These are phyloP conservation scores for Microascus cirrosus DNA, from an alignment of 2,329 filamentous ascomycete genomes.

Conservation along the genomic window DNA sequence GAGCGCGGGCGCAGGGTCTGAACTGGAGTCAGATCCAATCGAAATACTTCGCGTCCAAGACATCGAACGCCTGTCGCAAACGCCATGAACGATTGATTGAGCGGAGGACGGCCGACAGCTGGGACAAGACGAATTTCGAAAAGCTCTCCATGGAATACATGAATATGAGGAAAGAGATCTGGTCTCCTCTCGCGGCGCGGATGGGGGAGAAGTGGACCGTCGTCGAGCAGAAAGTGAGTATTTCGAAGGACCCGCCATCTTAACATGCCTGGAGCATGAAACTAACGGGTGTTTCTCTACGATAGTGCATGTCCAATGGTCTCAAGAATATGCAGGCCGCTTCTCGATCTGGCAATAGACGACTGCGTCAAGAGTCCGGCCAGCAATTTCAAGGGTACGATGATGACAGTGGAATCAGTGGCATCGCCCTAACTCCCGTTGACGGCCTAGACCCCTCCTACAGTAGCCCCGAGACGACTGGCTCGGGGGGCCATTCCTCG, in stretches of 20 bases:
- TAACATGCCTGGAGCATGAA: background rate
- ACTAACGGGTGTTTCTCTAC: background rate
- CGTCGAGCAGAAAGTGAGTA: conserved; percentile 48
- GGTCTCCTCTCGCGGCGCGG: conserved; percentile 59
- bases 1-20: conserved; percentile 60
- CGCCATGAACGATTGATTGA: conserved; percentile 78
- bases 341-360: conserved; percentile 53
- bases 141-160: conserved; percentile 69
- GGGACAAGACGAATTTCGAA: conserved; percentile 67
- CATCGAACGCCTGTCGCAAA: conserved; percentile 77
- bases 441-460: conserved; percentile 48
- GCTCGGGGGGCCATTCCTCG: conserved; percentile 26
- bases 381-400: conserved; percentile 38
- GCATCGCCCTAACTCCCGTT: conserved; percentile 45
- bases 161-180: conserved; percentile 69
- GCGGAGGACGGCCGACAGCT: conserved; percentile 62
- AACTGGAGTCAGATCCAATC: conserved; percentile 77
- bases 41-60: conserved; percentile 67
- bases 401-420: conserved; percentile 63
- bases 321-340: conserved; percentile 69
- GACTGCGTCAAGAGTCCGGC: conserved; percentile 46
- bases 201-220: conserved; percentile 78
- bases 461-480: conserved; percentile 40
- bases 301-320: conserved; percentile 71
- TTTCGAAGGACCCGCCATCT: background rate